phyloP scores from a whole-genome alignment of 129 eudicot species.

The Oenanthe sinensis region DNA sequence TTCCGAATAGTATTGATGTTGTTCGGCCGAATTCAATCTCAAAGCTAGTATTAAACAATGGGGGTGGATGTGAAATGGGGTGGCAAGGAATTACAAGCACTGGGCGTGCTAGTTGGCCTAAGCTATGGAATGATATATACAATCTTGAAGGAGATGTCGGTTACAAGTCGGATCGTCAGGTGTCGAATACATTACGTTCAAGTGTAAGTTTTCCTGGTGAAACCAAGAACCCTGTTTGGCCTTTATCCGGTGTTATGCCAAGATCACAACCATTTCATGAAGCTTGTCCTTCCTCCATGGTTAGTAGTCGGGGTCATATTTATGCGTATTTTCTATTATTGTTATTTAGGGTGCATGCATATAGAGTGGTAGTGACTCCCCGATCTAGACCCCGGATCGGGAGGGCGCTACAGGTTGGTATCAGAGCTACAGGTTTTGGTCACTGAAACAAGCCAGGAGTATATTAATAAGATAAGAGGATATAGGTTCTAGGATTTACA shows the following conservation, averaged over 20 bases:
- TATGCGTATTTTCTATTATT: too few species aligned
- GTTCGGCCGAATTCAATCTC: slow-evolving; percentile 1
- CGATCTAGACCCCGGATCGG: too few species aligned
- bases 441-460: too few species aligned
- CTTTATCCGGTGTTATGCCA: slow-evolving; percentile 20
- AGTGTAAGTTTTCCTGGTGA: slow-evolving; percentile 39
- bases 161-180: slow-evolving; percentile 33
- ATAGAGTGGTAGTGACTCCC: too few species aligned
- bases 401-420: too few species aligned
- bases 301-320: too few species aligned
- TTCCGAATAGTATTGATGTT: slow-evolving; percentile 18
- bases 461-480: too few species aligned
- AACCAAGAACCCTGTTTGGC: slow-evolving; percentile 24
- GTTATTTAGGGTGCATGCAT: too few species aligned
- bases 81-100: slow-evolving; percentile 11
- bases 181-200: slow-evolving; percentile 16
- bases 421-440: too few species aligned
- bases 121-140: slow-evolving; percentile 33
- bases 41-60: too few species aligned
- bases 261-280: slow-evolving; percentile 42
- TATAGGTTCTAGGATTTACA: too few species aligned
- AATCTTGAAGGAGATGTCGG: slow-evolving; percentile 28
- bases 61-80: slow-evolving; percentile 10
- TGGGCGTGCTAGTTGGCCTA: slow-evolving; percentile 37
- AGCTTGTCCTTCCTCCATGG: slow-evolving; percentile 50